Conservation (phyloP, 225 moss, liverwort and hornwort genomes). For the Marchantia paleacea region DNA sequence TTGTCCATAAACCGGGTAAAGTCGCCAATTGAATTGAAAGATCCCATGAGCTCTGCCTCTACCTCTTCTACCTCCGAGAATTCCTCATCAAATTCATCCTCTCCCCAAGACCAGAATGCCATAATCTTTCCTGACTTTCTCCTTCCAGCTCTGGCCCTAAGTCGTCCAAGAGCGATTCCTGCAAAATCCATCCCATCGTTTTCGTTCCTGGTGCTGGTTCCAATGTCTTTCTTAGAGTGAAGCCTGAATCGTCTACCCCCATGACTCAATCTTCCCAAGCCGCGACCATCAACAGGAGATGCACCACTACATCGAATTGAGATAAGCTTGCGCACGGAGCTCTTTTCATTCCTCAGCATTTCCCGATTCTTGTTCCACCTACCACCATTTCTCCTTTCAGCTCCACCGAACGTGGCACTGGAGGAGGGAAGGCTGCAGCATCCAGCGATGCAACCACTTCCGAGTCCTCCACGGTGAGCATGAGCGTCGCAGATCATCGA, state of each 20-base stretch:
- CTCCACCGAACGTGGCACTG: neutral
- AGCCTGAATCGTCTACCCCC: neutral
- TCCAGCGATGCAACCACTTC: neutral
- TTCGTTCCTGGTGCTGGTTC: neutral
- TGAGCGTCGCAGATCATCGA: neutral
- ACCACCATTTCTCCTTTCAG: neutral
- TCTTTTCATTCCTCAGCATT: neutral
- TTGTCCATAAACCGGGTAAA: slow-evolving; percentile 93
- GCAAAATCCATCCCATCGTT: neutral
- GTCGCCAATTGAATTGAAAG: slow-evolving; percentile 81
- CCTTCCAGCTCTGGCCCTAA: slow-evolving; percentile 1
- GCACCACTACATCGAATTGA: neutral
- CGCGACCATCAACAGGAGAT: neutral
- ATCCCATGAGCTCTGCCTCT: slow-evolving; percentile 8
- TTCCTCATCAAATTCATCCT: neutral
- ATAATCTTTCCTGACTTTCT: slow-evolving; percentile 16
- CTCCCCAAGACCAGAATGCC: slow-evolving; percentile 24
- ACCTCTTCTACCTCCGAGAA: neutral
- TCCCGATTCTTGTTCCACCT: neutral
- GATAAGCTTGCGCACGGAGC: neutral
- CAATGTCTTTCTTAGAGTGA: neutral
- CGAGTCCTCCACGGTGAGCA: neutral
- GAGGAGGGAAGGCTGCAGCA: neutral
- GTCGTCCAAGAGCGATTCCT: neutral
- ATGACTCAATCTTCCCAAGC: neutral